Conservation (phyloP, 495 filamentous ascomycete genomes). For the Hyaloscypha bicolor region DNA sequence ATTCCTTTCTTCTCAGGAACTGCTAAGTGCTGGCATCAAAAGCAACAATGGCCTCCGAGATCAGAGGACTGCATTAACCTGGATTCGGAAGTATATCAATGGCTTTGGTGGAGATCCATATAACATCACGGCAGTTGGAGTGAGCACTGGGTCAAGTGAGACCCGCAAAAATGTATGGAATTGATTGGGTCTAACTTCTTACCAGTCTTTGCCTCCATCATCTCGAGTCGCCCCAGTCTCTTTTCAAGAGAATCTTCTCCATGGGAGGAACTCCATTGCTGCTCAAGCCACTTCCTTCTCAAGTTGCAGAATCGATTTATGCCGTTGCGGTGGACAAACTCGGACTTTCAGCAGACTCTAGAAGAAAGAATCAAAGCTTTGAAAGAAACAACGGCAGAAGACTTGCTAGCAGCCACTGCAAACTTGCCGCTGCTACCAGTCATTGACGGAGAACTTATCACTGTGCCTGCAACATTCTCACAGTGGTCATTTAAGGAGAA, state of each 20-base stretch:
- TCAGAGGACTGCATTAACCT: slow-evolving; percentile 45
- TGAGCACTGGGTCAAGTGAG: slow-evolving; percentile 46
- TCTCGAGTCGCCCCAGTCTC: slow-evolving; percentile 10
- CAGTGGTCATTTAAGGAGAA: background rate
- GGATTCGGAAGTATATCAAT: slow-evolving; percentile 50
- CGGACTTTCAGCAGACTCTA: background rate
- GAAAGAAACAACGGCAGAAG: background rate
- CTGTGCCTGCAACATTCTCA: background rate
- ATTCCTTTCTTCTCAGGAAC: slow-evolving; percentile 32
- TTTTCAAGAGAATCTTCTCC: slow-evolving; percentile 11
- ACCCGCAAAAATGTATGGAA: background rate
- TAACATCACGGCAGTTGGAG: slow-evolving; percentile 46
- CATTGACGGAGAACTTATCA: background rate
- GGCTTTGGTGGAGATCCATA: slow-evolving; percentile 38
- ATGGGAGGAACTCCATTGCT: slow-evolving; percentile 13
- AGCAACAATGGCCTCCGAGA: slow-evolving; percentile 58
- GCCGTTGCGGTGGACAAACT: background rate
- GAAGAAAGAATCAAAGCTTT: slow-evolving; percentile 8
- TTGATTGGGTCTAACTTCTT: no score
- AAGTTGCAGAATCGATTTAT: slow-evolving; percentile 3
- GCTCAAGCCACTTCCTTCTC: slow-evolving; percentile 9
- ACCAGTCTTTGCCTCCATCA: slow-evolving; percentile 1
- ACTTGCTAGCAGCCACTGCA: background rate
- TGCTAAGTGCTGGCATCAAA: slow-evolving; percentile 35
- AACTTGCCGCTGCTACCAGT: slow-evolving; percentile 1